Base-by-base conservation (phyloP, 805 yeast species). In the Lachancea fermentati region DNA sequence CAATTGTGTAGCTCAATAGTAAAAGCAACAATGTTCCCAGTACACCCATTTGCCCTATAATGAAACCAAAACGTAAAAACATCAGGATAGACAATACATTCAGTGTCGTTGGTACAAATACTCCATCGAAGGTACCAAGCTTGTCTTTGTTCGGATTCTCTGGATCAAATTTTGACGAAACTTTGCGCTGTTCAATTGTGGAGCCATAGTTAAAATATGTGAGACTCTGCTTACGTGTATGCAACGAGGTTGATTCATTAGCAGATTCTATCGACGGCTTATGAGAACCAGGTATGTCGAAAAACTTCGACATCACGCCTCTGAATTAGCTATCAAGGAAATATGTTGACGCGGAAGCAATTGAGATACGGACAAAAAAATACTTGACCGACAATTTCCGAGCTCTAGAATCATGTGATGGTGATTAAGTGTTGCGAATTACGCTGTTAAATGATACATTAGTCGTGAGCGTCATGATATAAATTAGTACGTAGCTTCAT, bases 61-160 rank as follows among this genome's bases (percentile, higher is more conserved):
- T 82, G 65, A 89, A 93, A 4, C 98, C 98, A 60, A 93, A 93
- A 48, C 99, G 76, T 50, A 93, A 69, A 58, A 91, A 93, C 95
- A 93, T 88, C 60, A 93, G 73, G 54, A 93, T 93, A 2, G 97
- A 88, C 22, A 93, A 69, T 32, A 93, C 97, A 62, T 93, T 93
- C 30, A 93, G 68, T 0, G 96, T 78, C 0, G 97, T 93, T 8
- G 99, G 98, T 12, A 93, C 73, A 55, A 94, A 89, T 2, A 89
- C 97, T 12, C 97, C 97, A 43, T 78, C 81, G 46, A 81, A 79
- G 0, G 96, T 91, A 32, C 81, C 87, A 37, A 89, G 66, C 53
- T 89, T 89, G 33, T 55, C 45, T 19, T 52, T 58, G 29, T 60
- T 54, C 4, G 62, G 62, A 22, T 63, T 56, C 4, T 50, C 48